Percentiles rank a stretch among this genome's conserved stretches.
phyloP scores from a whole-genome alignment of 208 protist genomes.

The Trypanosoma grayi region DNA sequence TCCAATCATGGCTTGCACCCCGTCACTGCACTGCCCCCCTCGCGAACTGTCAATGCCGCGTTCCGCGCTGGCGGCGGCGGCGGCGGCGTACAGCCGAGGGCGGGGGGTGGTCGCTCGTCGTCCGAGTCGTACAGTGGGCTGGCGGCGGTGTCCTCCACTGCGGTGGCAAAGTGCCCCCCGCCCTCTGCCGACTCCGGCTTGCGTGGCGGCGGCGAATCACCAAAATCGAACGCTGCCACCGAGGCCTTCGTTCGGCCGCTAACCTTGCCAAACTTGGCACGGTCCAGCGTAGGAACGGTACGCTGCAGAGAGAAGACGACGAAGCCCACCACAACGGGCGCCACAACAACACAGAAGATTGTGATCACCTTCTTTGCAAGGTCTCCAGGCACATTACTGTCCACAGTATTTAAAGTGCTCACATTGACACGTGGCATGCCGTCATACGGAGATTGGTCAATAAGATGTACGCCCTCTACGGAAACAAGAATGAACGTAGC shows the following conservation, averaged over 20 bases:
- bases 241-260: background rate
- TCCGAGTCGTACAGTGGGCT: constrained; percentile 66
- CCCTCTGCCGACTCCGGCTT: constrained; percentile 21
- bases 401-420: background rate
- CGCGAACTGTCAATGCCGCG: no score
- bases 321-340: constrained; percentile 50
- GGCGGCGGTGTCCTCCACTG: constrained; percentile 39
- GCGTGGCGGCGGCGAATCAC: constrained; percentile 60
- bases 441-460: constrained; percentile 25
- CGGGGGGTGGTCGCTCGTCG: constrained; percentile 22
- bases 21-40: no score
- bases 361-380: background rate
- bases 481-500: constrained; percentile 36
- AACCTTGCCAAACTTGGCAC: constrained; percentile 24
- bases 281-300: constrained; percentile 43
- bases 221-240: no score
- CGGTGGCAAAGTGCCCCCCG: background rate
- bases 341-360: constrained; percentile 44
- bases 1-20: no score
- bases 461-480: constrained; percentile 40
- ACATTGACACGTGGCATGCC: constrained; percentile 9
- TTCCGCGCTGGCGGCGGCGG: background rate
- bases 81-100: constrained; percentile 47
- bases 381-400: background rate
- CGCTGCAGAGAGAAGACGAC: constrained; percentile 77